Base-by-base conservation (phyloP, 2,329 filamentous ascomycete genomes). In the Ophiostoma montium region DNA sequence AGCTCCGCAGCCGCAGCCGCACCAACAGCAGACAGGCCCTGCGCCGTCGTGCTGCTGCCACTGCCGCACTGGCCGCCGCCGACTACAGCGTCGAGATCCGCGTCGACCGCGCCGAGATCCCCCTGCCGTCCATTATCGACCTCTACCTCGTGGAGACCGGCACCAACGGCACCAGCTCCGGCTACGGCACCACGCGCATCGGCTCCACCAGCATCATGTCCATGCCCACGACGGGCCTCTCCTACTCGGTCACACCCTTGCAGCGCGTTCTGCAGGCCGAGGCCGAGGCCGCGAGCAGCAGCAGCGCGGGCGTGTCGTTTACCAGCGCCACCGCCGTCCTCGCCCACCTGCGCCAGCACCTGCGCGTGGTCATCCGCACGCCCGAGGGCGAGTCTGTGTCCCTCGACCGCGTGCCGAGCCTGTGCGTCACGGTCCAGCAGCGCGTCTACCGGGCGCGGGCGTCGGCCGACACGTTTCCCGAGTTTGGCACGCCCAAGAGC, bases 41-140 rank as follows among this genome's bases (percentile, higher is more conserved):
- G n/a, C 23, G 21, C 15, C 13, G 19, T 5, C 23, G n/a, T 10
- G 16, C 15, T 4, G 16, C n/a, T 35, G 19, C 21, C n/a, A 30
- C 11, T 18, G n/a, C 18, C 18, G 38, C 30, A 8, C 18, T 35
- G 33, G 15, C 27, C 18, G 13, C 30, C 23, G 32, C 15, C 27
- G 61, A 67, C 57, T 69, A 64, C 57, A 62, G 62, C 30, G 60
- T 65, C 21, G 58, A 62, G 35, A 51, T 70, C 30, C 49, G 59
- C 21, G 63, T 68, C 15, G 60, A 70, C 35, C 60, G 67, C 27
- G 54, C 57, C 5, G 61, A 67, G 43, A 52, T 70, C 12, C 58
- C 58, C 5, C 57, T 68, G 19, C 67, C 66, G 2, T 65, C 61
- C 52, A 59, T 57, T 18, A 59, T 71, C 41, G 54, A 62, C 13